These are phyloP conservation scores for Phytopythium cucurbitacearum DNA, from an alignment of 352 stramenopile species.

Conservation along the genomic window DNA sequence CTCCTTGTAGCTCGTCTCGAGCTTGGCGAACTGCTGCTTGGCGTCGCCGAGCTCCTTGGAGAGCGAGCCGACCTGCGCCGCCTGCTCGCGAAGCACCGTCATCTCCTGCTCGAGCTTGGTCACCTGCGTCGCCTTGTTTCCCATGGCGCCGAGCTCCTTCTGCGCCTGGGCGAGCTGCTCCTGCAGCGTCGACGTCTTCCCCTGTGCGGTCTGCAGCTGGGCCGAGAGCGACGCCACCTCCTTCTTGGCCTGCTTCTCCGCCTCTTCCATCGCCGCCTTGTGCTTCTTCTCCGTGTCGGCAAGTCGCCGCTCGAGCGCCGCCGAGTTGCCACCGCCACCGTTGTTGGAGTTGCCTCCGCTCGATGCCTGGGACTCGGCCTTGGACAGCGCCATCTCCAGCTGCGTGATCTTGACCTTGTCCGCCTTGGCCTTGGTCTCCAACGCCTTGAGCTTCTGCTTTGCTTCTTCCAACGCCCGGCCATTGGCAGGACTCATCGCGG, in stretches of 20 bases:
- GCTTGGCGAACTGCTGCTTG: slow-evolving; percentile 31
- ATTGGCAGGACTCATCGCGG: slow-evolving; percentile 1
- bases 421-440: slow-evolving; percentile 61
- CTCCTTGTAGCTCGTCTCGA: slow-evolving; percentile 81
- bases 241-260: slow-evolving; percentile 44
- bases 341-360: slow-evolving; percentile 8
- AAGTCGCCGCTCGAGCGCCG: slow-evolving; percentile 52
- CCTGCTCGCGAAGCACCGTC: slow-evolving; percentile 37
- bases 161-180: slow-evolving; percentile 44
- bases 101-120: slow-evolving; percentile 65
- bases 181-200: slow-evolving; percentile 33
- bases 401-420: slow-evolving; percentile 76
- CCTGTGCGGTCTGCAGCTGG: slow-evolving; percentile 50
- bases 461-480: slow-evolving; percentile 47
- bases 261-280: slow-evolving; percentile 63
- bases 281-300: slow-evolving; percentile 78
- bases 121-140: slow-evolving; percentile 50
- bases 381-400: slow-evolving; percentile 55
- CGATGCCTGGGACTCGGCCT: slow-evolving; percentile 37
- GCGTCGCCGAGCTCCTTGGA: slow-evolving; percentile 31
- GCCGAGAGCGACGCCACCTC: slow-evolving; percentile 39
- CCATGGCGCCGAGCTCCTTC: slow-evolving; percentile 36
- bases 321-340: slow-evolving; percentile 11
- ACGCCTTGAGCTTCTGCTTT: slow-evolving; percentile 70
- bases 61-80: slow-evolving; percentile 45